Evolutionary conservation across 2,329 filamentous ascomycete species (phyloP).

Genomic region (Ophiostoma triangulosporum): DNA sequence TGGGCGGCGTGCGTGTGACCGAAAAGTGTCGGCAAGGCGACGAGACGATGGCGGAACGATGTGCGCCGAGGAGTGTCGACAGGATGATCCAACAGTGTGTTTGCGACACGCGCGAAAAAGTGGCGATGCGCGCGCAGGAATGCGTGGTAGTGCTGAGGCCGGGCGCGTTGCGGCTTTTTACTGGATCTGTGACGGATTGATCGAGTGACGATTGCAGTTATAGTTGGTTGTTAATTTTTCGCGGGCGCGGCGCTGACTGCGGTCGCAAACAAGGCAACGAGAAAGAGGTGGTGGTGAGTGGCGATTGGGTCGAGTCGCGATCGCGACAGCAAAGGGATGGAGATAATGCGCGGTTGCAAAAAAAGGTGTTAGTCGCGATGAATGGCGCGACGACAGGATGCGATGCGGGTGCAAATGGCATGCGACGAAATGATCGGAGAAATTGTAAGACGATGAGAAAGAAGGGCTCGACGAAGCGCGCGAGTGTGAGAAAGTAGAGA

Average conservation of each 20-base stretch:
- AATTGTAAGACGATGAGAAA: not conserved
- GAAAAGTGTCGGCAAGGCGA: not conserved
- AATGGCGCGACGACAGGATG: not conserved
- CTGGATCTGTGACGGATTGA: not conserved
- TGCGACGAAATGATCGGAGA: not conserved
- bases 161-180: not conserved
- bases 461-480: not conserved
- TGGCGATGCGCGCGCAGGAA: not conserved
- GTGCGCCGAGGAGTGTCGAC: not conserved
- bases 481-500: not conserved
- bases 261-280: not conserved
- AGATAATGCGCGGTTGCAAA: not conserved
- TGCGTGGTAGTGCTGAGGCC: not conserved
- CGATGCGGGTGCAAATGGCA: not conserved
- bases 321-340: not conserved
- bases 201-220: not conserved
- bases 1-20: no score
- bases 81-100: not conserved
- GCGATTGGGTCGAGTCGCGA: not conserved
- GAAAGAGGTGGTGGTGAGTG: not conserved
- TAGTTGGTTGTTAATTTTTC: not conserved
- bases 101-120: not conserved
- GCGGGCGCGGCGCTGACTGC: not conserved
- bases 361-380: not conserved
- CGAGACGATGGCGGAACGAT: not conserved